A percentile compares a stretch with the other conserved stretches of the same genome.
phyloP scores from a whole-genome alignment of 2,329 filamentous ascomycete genomes.

The Dothidotthia symphoricarpi region DNA sequence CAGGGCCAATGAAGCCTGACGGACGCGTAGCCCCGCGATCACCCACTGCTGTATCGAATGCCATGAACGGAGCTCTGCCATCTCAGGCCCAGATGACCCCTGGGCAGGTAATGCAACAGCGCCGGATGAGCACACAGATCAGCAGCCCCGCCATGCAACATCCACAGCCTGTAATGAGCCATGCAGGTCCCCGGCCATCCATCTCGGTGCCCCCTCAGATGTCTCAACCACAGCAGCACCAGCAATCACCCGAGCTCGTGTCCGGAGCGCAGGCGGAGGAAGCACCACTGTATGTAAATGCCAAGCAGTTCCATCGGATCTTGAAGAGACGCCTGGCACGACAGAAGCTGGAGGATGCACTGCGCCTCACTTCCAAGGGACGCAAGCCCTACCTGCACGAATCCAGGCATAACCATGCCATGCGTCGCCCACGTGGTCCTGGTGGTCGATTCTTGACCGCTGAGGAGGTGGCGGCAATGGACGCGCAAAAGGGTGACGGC shows the following conservation, averaged over 20 bases:
- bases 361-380: conserved; percentile 89
- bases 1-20: conserved; percentile 64
- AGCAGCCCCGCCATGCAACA: conserved; percentile 58
- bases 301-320: conserved; percentile 97
- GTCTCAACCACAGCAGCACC: conserved; percentile 61
- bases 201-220: conserved; percentile 50
- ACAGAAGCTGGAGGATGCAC: conserved; percentile 87
- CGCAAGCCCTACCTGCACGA: conserved; percentile 97
- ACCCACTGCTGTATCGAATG: conserved; percentile 66
- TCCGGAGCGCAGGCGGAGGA: conserved; percentile 70
- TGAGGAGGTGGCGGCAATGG: conserved; percentile 90
- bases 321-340: conserved; percentile 89
- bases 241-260: conserved; percentile 77
- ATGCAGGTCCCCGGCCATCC: conserved; percentile 56
- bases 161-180: conserved; percentile 73
- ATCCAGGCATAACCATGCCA: conserved; percentile 95
- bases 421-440: conserved; percentile 89
- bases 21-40: conserved; percentile 73
- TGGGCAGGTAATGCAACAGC: conserved; percentile 36
- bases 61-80: conserved; percentile 49
- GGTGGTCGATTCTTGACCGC: conserved; percentile 95
- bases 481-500: conserved; percentile 45
- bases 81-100: conserved; percentile 43
- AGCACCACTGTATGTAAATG: conserved; percentile 94
- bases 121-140: conserved; percentile 45